phyloP scores from a whole-genome alignment of 495 filamentous ascomycete species.

The Neurospora hispaniola region DNA sequence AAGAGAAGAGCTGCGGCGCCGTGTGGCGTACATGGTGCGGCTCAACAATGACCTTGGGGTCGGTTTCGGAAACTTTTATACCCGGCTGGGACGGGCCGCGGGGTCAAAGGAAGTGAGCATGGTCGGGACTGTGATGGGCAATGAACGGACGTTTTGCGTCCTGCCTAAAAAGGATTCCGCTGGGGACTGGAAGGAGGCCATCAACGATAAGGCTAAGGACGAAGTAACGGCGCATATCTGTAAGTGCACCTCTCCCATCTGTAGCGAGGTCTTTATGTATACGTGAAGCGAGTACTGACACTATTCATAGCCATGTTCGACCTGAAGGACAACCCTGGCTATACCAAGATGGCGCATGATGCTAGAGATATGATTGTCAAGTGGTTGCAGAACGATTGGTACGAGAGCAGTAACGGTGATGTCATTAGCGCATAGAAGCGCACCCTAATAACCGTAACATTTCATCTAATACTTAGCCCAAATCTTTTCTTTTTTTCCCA shows the following conservation, averaged over 20 bases:
- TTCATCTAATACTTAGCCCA: neutral
- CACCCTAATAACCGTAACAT: neutral
- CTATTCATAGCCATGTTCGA: slow-evolving; percentile 59
- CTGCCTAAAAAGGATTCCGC: slow-evolving; percentile 48
- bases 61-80: slow-evolving; percentile 74
- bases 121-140: slow-evolving; percentile 42
- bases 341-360: slow-evolving; percentile 52
- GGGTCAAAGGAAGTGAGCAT: slow-evolving; percentile 29
- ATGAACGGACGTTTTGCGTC: slow-evolving; percentile 70
- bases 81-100: slow-evolving; percentile 60
- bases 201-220: slow-evolving; percentile 69
- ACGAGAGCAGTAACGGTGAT: slow-evolving; percentile 26
- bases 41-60: slow-evolving; percentile 46
- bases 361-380: slow-evolving; percentile 52
- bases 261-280: neutral
- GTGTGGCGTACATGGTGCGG: slow-evolving; percentile 48
- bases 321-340: slow-evolving; percentile 69
- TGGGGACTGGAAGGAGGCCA: slow-evolving; percentile 50
- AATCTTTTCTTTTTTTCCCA: neutral
- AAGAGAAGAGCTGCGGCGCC: slow-evolving; percentile 59
- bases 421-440: slow-evolving; percentile 9
- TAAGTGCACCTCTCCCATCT: slow-evolving; percentile 18
- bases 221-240: slow-evolving; percentile 76
- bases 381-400: slow-evolving; percentile 49
- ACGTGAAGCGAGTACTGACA: slow-evolving; percentile 4